Evolutionary conservation across 1,139 yeast species (phyloP), one percentile per base, ranked within the genome.

Genomic region (Candida glucosophila): DNA sequence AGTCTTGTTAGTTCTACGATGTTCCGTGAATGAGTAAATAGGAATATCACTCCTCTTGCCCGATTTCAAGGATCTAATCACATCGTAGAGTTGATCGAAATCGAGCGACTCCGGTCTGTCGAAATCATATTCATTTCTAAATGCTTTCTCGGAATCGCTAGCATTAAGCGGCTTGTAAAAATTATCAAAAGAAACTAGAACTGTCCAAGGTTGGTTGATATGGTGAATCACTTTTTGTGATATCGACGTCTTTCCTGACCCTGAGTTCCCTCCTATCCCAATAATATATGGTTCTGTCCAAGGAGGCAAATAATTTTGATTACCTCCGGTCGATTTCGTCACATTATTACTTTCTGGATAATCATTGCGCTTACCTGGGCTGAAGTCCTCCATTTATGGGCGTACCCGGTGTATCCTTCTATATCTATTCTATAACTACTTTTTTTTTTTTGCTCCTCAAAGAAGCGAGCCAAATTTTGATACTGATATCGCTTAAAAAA

Each of bases 271-370:
- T 0, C 96, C 96, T 12, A 90, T 73, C 5, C 96, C 98, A 35
- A 90, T 88, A 26, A 90, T 77, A 46, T 86, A 90, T 0, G 97
- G 97, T 33, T 85, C 86, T 2, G 85, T 77, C 97, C 97, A 90
- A 14, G 97, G 97, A 3, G 97, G 97, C 10, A 73, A 69, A 44
- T 82, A 81, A 7, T 8, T 11, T 7, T 8, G 12, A 7, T 11
- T 8, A 8, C 12, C 21, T 8, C 12, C 12, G 7, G n/a, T n/a
- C n/a, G n/a, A n/a, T n/a, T n/a, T n/a, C n/a, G n/a, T n/a, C n/a
- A n/a, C n/a, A n/a, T n/a, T n/a, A n/a, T n/a, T n/a, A n/a, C n/a
- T n/a, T n/a, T n/a, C n/a, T n/a, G n/a, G n/a, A n/a, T n/a, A n/a
- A n/a, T n/a, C n/a, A n/a, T n/a, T n/a, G n/a, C n/a, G n/a, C n/a